These are phyloP conservation scores for Syzygium aqueum DNA, from an alignment of 345 rosid species.

Conservation along the genomic window DNA sequence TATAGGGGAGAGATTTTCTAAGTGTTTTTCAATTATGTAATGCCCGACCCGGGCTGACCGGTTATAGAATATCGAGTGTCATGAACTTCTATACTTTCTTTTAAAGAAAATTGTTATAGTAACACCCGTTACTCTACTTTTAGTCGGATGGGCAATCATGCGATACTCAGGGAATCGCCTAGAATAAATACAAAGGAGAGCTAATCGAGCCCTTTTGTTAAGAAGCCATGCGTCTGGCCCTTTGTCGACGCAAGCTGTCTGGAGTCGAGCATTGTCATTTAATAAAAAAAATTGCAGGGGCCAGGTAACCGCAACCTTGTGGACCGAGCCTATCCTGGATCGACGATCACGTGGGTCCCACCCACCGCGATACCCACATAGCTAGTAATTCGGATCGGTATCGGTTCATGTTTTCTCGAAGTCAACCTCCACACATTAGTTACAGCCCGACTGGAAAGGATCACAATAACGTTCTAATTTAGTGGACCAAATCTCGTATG, in stretches of 20 bases:
- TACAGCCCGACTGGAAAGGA: neutral
- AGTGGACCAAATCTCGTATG: neutral
- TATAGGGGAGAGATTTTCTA: neutral
- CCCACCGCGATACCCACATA: accelerated
- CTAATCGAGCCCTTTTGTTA: neutral
- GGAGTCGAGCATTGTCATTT: neutral
- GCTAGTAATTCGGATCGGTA: neutral
- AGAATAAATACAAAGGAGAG: neutral
- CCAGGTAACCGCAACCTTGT: neutral
- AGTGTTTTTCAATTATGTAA: neutral
- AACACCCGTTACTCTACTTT: accelerated
- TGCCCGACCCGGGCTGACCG: accelerated
- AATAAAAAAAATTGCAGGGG: too few relatives aligned
- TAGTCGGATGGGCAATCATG: neutral
- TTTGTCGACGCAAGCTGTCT: neutral
- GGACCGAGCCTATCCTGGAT: neutral
- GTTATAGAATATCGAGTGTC: neutral
- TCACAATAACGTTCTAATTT: neutral
- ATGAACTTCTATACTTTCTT: neutral
- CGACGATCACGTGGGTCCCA: neutral
- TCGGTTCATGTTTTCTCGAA: neutral
- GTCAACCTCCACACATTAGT: too few relatives aligned
- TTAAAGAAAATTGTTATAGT: neutral
- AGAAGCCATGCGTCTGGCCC: neutral
- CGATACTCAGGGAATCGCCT: neutral